Evolutionary conservation across 1,284 basidiomycete species (phyloP).

Genomic region (Ustilago tritici): DNA sequence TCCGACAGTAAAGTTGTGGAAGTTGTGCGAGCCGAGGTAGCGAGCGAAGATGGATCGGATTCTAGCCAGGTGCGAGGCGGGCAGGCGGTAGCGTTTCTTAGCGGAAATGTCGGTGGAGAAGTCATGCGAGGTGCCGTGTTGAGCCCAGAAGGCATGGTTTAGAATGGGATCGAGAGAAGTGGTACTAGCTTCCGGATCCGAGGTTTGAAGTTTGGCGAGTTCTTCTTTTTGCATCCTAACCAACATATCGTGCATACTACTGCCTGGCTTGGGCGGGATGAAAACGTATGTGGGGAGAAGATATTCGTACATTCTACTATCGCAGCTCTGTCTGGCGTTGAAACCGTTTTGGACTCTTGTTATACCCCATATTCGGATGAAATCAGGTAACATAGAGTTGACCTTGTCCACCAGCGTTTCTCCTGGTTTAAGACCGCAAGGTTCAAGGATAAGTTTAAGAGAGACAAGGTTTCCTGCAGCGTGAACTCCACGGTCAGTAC

Average conservation of each 20-base stretch:
- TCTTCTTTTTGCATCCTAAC: slow-evolving; percentile 30
- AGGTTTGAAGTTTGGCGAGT: slow-evolving; percentile 1
- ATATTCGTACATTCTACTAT: slow-evolving; percentile 96
- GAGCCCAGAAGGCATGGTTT: slow-evolving; percentile 64
- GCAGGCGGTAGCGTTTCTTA: slow-evolving; percentile 63
- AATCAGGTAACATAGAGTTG: slow-evolving; percentile 86
- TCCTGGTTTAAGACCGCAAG: slow-evolving; percentile 68
- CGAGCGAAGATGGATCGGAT: slow-evolving; percentile 51
- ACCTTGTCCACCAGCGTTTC: slow-evolving; percentile 77
- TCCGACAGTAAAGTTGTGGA: slow-evolving; percentile 95
- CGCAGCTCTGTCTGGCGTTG: slow-evolving; percentile 80
- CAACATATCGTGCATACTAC: slow-evolving; percentile 63
- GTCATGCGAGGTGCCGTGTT: slow-evolving; percentile 43
- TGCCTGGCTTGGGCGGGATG: slow-evolving; percentile 84
- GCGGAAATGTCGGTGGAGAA: slow-evolving; percentile 58
- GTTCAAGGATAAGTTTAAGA: slow-evolving; percentile 69
- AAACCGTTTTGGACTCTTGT: slow-evolving; percentile 91
- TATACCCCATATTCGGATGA: slow-evolving; percentile 93
- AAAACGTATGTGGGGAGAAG: slow-evolving; percentile 94
- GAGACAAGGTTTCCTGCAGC: slow-evolving; percentile 87
- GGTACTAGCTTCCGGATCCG: slow-evolving; percentile 22
- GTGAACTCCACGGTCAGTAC: slow-evolving; percentile 97
- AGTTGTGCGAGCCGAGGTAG: slow-evolving; percentile 75
- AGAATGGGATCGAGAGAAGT: slow-evolving; percentile 42
- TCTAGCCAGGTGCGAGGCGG: slow-evolving; percentile 42